These are phyloP conservation scores for Verbena officinalis DNA, from an alignment of 257 asterid genomes.

Conservation along the genomic window DNA sequence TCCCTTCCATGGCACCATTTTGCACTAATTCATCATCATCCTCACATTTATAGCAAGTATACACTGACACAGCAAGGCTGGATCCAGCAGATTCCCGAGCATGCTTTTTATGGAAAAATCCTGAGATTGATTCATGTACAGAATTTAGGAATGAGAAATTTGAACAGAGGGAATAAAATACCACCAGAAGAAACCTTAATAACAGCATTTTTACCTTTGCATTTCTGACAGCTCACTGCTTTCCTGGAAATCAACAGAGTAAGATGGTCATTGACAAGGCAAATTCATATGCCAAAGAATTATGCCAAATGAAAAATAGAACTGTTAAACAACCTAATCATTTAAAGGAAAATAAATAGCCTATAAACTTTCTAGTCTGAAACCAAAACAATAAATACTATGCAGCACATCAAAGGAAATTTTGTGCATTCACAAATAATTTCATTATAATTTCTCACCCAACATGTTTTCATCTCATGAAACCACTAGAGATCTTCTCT, in stretches of 20 bases:
- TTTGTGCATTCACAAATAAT: constrained; percentile 16
- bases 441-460: neutral
- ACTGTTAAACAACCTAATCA: constrained; percentile 3
- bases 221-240: constrained; percentile 81
- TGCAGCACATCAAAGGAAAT: neutral
- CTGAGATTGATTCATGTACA: constrained; percentile 47
- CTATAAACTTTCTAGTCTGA: constrained; percentile 6
- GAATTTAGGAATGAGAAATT: no score
- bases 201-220: constrained; percentile 63
- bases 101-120: constrained; percentile 74
- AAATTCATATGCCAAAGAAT: constrained; percentile 18
- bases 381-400: constrained; percentile 4
- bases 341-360: neutral
- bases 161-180: no score
- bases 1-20: constrained; percentile 38
- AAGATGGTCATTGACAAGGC: constrained; percentile 26
- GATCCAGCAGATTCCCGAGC: constrained; percentile 59
- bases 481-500: neutral
- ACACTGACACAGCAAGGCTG: constrained; percentile 39
- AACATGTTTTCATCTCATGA: constrained; percentile 27
- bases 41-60: constrained; percentile 72
- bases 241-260: constrained; percentile 65
- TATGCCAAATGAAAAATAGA: constrained; percentile 8
- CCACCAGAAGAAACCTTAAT: constrained; percentile 22
- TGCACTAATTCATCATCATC: constrained; percentile 42